Conservation (phyloP, 129 eudicot genomes). For the Helianthus tuberosus region DNA sequence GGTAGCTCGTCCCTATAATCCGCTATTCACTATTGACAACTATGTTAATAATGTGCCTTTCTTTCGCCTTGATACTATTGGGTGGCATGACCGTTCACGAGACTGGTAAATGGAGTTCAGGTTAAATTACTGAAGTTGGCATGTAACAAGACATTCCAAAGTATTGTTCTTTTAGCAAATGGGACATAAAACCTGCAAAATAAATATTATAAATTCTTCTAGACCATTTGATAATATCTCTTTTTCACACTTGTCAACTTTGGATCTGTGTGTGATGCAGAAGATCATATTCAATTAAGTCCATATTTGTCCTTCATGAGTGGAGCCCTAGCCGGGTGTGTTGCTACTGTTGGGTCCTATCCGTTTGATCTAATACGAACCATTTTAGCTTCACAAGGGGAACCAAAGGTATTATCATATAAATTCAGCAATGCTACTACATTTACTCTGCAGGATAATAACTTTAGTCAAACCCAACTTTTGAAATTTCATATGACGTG, state of each 20-base stretch:
- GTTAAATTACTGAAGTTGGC: constrained; percentile 5
- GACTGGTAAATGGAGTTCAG: background rate
- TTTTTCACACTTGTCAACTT: constrained; percentile 14
- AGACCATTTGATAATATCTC: background rate
- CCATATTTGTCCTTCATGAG: constrained; percentile 82
- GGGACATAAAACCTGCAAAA: background rate
- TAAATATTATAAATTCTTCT: background rate
- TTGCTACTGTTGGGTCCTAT: constrained; percentile 87
- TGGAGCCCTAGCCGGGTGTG: constrained; percentile 89
- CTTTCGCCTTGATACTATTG: no score
- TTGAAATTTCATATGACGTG: background rate
- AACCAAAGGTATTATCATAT: constrained; percentile 68
- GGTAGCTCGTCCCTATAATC: no score
- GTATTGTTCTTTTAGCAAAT: background rate
- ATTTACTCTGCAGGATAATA: background rate
- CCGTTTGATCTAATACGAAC: constrained; percentile 88
- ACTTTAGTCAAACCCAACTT: background rate
- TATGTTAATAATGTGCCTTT: no score
- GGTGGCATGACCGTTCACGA: background rate
- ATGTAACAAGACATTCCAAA: background rate
- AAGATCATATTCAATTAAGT: constrained; percentile 74
- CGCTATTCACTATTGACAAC: no score
- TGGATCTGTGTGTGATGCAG: constrained; percentile 47
- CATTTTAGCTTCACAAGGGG: constrained; percentile 92
- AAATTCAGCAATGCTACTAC: background rate